A percentile compares a stretch with the other conserved stretches of the same genome.
phyloP scores from a whole-genome alignment of 1,284 basidiomycete species.

The Sporisorium exsertum region DNA sequence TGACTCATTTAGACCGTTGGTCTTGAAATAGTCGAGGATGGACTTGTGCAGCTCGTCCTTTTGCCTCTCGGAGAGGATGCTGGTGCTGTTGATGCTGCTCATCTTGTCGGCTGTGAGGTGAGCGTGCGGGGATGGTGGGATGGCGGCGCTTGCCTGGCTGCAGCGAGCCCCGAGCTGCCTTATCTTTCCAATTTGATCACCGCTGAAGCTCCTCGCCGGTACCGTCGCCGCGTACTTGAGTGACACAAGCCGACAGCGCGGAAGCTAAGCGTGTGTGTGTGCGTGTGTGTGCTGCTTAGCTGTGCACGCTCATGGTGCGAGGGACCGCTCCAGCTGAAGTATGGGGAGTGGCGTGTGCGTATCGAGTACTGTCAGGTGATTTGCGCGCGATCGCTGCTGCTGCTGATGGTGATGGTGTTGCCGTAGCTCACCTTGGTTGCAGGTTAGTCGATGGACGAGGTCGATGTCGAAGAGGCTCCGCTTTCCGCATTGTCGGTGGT shows the following conservation, averaged over 20 bases:
- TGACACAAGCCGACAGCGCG: not conserved
- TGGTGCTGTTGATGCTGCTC: conserved; percentile 51
- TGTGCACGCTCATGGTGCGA: conserved; percentile 2
- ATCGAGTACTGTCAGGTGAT: not conserved
- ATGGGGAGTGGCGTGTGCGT: not conserved
- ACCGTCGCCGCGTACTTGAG: not conserved
- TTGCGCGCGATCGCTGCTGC: not conserved
- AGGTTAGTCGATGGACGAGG: not conserved
- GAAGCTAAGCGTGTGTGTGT: not conserved
- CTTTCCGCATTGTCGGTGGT: not conserved
- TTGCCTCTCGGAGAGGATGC: conserved; percentile 78
- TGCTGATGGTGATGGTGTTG: not conserved
- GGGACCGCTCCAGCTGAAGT: not conserved
- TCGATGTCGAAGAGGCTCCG: not conserved
- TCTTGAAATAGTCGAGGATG: conserved; percentile 83
- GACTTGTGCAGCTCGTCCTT: conserved; percentile 88
- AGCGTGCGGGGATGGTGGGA: not conserved
- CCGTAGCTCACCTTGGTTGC: not conserved
- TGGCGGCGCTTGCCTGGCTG: not conserved
- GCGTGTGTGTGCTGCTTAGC: not conserved
- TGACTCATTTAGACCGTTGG: conserved; percentile 76
- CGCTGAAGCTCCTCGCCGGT: not conserved
- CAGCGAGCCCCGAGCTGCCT: not conserved
- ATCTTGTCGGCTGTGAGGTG: not conserved
- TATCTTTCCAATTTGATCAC: not conserved